Conservation (phyloP, 495 filamentous ascomycete genomes). For the Penicillium angulare region DNA sequence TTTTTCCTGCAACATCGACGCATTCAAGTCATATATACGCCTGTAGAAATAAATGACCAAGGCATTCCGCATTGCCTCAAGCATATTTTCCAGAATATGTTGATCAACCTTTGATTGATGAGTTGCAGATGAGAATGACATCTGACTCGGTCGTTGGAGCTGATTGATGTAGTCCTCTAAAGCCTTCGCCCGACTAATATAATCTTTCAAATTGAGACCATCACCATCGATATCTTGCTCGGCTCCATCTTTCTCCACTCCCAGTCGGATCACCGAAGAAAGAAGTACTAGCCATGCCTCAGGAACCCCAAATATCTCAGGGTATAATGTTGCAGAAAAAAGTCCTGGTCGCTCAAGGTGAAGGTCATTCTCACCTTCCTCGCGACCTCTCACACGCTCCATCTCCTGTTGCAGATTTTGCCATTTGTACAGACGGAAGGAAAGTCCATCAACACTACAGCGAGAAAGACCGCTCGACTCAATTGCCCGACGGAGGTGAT, state of each 20-base stretch:
- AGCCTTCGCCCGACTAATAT: slow-evolving; percentile 16
- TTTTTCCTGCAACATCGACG: slow-evolving; percentile 21
- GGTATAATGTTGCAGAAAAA: slow-evolving; percentile 26
- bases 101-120: slow-evolving; percentile 14
- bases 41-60: slow-evolving; percentile 32
- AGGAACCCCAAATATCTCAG: slow-evolving; percentile 28
- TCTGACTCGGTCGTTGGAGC: slow-evolving; percentile 9
- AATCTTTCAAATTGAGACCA: slow-evolving; percentile 18
- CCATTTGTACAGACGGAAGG: slow-evolving; percentile 25
- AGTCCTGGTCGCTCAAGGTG: slow-evolving; percentile 26
- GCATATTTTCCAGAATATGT: slow-evolving; percentile 14
- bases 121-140: slow-evolving; percentile 1
- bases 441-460: slow-evolving; percentile 18
- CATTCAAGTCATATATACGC: slow-evolving; percentile 26
- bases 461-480: slow-evolving; percentile 17
- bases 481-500: slow-evolving; percentile 11
- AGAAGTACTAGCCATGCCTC: slow-evolving; percentile 24
- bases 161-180: slow-evolving; percentile 24
- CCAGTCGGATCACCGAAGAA: slow-evolving; percentile 25
- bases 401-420: slow-evolving; percentile 22
- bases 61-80: slow-evolving; percentile 23
- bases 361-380: slow-evolving; percentile 26
- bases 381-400: slow-evolving; percentile 17
- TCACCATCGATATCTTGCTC: slow-evolving; percentile 5
- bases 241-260: slow-evolving; percentile 23